These are phyloP conservation scores for Stentor coeruleus DNA, from an alignment of 73 alveolate genomes.

Conservation along the genomic window DNA sequence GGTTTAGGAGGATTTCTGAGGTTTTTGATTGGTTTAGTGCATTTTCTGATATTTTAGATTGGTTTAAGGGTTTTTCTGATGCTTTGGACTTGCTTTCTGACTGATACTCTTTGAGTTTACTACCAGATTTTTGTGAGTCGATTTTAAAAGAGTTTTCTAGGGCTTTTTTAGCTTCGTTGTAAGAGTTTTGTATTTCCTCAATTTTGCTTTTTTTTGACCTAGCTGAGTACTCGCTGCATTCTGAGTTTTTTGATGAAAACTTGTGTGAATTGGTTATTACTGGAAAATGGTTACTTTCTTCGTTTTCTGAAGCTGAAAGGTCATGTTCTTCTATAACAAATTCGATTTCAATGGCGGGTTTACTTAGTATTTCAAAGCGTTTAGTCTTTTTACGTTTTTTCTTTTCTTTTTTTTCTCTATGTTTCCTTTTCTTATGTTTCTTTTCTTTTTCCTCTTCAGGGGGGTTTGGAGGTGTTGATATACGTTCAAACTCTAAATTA, in stretches of 20 bases:
- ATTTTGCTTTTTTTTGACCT: background rate
- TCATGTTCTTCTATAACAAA: too few relatives aligned
- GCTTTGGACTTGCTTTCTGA: too few relatives aligned
- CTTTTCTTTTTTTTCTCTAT: background rate
- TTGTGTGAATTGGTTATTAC: too few relatives aligned
- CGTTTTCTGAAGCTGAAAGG: background rate
- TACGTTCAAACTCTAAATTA: background rate
- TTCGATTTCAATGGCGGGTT: constrained; percentile 8
- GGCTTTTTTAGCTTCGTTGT: background rate
- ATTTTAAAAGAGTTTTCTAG: background rate
- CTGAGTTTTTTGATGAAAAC: background rate
- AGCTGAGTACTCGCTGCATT: background rate
- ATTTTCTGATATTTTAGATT: too few relatives aligned
- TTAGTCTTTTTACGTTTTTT: background rate
- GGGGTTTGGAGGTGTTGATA: background rate
- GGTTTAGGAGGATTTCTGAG: too few relatives aligned
- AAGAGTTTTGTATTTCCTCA: background rate
- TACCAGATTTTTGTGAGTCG: too few relatives aligned
- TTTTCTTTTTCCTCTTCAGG: background rate
- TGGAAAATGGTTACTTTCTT: background rate
- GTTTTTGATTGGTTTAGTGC: too few relatives aligned
- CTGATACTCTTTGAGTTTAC: too few relatives aligned
- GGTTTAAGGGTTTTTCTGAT: too few relatives aligned
- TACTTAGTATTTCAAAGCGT: background rate
- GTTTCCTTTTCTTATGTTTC: background rate